phyloP scores from a whole-genome alignment of 2,329 filamentous ascomycete species.

The Trichophyton mentagrophytes region DNA sequence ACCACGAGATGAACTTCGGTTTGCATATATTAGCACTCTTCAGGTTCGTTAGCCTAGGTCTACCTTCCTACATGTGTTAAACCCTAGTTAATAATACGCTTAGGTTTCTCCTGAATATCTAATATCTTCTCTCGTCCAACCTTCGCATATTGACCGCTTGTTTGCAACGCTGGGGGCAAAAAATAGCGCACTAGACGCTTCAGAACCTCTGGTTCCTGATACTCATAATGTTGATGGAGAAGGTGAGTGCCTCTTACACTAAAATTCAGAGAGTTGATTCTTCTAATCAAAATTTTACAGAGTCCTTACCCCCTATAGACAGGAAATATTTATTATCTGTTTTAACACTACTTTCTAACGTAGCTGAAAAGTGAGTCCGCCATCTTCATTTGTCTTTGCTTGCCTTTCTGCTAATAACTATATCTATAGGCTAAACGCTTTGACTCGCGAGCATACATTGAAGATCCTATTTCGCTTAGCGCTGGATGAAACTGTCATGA shows the following conservation, averaged over 20 bases:
- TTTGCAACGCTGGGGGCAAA: conserved; percentile 48
- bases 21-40: conserved; percentile 48
- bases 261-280: too few species aligned
- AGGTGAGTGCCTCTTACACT: neutral
- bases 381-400: neutral
- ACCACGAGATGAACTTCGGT: conserved; percentile 41
- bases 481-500: conserved; percentile 24
- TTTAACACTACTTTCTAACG: conserved; percentile 22
- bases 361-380: conserved; percentile 20
- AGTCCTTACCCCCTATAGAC: conserved; percentile 9
- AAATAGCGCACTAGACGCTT: conserved; percentile 31
- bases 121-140: conserved; percentile 27
- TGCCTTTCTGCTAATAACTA: neutral
- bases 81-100: conserved; percentile 10
- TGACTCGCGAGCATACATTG: conserved; percentile 22
- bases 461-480: conserved; percentile 27
- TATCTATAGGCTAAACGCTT: conserved; percentile 21
- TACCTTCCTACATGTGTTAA: neutral
- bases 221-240: neutral
- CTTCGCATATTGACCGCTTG: conserved; percentile 35
- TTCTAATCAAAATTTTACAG: neutral
- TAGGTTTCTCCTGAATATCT: conserved; percentile 21
- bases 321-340: conserved; percentile 22
- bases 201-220: neutral
- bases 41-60: conserved; percentile 23